These are phyloP conservation scores for Aspergillus cejpii DNA, from an alignment of 2,329 filamentous ascomycete species.

Conservation along the genomic window DNA sequence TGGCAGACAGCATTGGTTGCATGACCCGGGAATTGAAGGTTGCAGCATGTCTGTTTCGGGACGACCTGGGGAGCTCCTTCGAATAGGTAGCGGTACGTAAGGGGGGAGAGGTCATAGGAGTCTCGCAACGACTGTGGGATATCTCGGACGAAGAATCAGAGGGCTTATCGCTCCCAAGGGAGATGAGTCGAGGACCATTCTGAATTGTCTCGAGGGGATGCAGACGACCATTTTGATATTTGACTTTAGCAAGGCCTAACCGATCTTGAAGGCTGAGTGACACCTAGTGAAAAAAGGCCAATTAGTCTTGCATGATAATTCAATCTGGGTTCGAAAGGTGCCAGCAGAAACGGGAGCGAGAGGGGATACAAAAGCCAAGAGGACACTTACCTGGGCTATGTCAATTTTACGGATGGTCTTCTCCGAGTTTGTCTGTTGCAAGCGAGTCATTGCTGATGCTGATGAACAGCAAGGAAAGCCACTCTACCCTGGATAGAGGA, in stretches of 20 bases:
- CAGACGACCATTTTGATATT: conserved; percentile 92
- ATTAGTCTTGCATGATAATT: not conserved
- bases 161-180: conserved; percentile 61
- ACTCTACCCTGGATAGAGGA: not conserved
- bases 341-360: too few relatives aligned
- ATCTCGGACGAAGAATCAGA: conserved; percentile 83
- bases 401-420: conserved; percentile 39
- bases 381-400: conserved; percentile 35
- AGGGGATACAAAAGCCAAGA: not conserved
- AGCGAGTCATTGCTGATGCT: conserved; percentile 27
- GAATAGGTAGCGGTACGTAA: conserved; percentile 78
- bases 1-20: conserved; percentile 44
- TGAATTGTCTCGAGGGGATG: conserved; percentile 68
- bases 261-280: conserved; percentile 88
- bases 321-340: too few relatives aligned
- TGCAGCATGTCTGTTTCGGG: conserved; percentile 40
- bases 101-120: conserved; percentile 68
- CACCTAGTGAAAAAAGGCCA: conserved; percentile 57
- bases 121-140: conserved; percentile 54
- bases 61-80: conserved; percentile 62
- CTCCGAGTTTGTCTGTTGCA: conserved; percentile 30
- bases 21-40: conserved; percentile 40
- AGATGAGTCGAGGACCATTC: conserved; percentile 64
- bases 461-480: conserved; percentile 7
- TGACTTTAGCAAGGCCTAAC: conserved; percentile 91